Percentiles rank a stretch among this genome's conserved stretches.
These are phyloP conservation scores for Fusarium odoratissimum DNA, from an alignment of 2,329 filamentous ascomycete genomes.

Conservation along the genomic window DNA sequence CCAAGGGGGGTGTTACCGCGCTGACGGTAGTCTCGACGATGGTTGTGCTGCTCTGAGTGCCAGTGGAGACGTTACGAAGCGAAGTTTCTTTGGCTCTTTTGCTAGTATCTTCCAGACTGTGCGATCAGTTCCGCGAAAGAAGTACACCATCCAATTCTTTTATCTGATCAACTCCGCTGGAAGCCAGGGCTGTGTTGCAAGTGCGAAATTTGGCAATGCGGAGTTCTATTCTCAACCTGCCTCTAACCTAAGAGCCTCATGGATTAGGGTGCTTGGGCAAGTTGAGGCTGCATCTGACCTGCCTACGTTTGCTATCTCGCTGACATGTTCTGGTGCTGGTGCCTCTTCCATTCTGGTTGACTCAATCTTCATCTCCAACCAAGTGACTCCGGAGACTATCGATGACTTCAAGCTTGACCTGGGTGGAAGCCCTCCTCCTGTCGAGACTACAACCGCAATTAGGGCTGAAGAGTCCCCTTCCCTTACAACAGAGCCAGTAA, in stretches of 20 bases:
- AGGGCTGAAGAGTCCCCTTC: not conserved
- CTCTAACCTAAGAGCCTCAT: not conserved
- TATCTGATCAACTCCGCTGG: not conserved
- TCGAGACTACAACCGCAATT: not conserved
- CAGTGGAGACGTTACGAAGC: not conserved
- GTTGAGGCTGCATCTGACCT: not conserved
- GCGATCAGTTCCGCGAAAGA: not conserved
- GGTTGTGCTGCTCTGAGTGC: slow-evolving; percentile 20
- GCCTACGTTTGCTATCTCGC: slow-evolving; percentile 5
- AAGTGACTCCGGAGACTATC: slow-evolving; percentile 21
- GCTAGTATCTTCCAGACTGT: slow-evolving; percentile 16
- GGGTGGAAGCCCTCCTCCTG: not conserved
- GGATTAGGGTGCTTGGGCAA: not conserved
- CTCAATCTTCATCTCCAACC: slow-evolving; percentile 23
- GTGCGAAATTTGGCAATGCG: not conserved
- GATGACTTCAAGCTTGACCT: slow-evolving; percentile 7
- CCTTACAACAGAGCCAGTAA: not conserved
- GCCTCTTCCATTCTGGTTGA: not conserved
- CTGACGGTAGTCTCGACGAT: slow-evolving; percentile 3
- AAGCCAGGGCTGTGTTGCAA: not conserved
- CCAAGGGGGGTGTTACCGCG: slow-evolving; percentile 8
- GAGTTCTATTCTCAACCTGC: slow-evolving; percentile 8
- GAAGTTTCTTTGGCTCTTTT: not conserved
- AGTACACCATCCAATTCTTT: slow-evolving; percentile 24
- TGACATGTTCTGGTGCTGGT: slow-evolving; percentile 6